phyloP scores from a whole-genome alignment of 306 rosid genomes.

The Alnus glutinosa region DNA sequence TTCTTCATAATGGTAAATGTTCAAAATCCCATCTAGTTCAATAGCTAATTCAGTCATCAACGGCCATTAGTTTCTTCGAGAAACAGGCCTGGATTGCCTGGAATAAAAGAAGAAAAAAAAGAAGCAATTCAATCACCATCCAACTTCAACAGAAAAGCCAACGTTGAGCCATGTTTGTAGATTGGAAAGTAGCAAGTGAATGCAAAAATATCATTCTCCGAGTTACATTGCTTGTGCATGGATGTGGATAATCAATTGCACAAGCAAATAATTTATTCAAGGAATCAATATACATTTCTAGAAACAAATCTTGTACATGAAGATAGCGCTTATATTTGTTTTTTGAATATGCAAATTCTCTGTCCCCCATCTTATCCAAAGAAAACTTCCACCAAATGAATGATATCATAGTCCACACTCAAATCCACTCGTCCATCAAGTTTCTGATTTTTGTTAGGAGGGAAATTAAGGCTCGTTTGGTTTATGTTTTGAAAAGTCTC shows the following conservation, averaged over 20 bases:
- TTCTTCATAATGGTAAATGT: background rate
- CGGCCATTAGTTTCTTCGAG: no score
- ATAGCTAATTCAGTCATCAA: no score
- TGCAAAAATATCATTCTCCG: background rate
- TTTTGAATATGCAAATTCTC: background rate
- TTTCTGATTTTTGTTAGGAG: background rate
- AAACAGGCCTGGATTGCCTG: no score
- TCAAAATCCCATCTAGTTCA: background rate
- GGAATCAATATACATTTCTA: background rate
- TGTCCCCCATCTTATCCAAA: background rate
- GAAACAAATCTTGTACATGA: background rate
- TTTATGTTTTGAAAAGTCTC: no score
- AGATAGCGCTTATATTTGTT: background rate
- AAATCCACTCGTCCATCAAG: background rate
- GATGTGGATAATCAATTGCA: background rate
- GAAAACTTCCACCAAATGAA: background rate
- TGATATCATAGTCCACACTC: background rate
- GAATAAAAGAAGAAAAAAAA: no score
- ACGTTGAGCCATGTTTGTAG: background rate
- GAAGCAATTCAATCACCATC: background rate
- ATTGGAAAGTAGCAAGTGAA: background rate
- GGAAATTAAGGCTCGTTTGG: no score
- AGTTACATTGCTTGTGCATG: background rate
- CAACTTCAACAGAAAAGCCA: background rate
- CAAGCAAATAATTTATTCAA: background rate